These are phyloP conservation scores for Senecio squalidus DNA, from an alignment of 140 eudicot species.

Conservation along the genomic window DNA sequence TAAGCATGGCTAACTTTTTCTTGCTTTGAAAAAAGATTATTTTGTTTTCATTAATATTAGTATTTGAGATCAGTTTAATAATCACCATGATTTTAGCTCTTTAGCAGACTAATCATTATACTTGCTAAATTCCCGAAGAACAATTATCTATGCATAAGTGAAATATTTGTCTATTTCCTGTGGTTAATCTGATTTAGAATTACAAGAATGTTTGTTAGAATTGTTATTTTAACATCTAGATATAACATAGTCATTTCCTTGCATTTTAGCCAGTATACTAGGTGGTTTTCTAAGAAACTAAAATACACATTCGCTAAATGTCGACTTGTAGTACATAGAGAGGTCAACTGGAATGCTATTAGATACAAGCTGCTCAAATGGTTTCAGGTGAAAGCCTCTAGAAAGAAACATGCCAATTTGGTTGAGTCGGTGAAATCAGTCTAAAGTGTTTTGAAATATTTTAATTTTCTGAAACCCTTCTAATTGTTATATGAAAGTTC, in stretches of 20 bases:
- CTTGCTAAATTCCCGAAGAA: neutral
- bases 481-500: no score
- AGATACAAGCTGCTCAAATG: no score
- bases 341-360: neutral
- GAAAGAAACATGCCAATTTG: no score
- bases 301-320: no score
- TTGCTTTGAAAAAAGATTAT: neutral
- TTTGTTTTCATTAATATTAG: neutral
- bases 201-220: neutral
- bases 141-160: neutral
- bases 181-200: neutral
- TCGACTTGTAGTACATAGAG: neutral
- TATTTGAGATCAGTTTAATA: neutral
- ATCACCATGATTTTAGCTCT: neutral
- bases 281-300: neutral
- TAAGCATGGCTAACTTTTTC: no score
- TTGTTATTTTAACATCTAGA: neutral
- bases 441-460: no score
- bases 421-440: no score
- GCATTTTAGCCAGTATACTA: neutral
- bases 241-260: neutral
- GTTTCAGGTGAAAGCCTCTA: no score
- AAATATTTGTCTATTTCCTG: neutral
- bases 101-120: neutral
- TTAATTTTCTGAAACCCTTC: no score